Conservation (phyloP, 2,329 filamentous ascomycete genomes). For the Coleophoma crateriformis region DNA sequence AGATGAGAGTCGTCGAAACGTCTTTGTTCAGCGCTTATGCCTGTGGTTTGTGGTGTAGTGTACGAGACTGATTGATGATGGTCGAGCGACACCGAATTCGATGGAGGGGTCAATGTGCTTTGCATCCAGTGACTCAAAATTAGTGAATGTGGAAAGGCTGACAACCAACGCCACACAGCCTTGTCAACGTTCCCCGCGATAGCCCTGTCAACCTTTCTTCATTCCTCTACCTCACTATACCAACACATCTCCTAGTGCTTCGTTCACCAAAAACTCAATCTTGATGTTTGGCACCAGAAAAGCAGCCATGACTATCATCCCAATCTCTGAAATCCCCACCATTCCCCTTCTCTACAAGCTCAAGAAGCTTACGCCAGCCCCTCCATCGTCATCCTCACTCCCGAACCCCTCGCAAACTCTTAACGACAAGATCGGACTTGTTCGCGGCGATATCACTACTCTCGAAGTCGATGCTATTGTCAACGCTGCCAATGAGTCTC, state of each 20-base stretch:
- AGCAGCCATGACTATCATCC: slow-evolving; percentile 19
- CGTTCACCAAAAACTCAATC: neutral
- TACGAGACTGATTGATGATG: too few relatives aligned
- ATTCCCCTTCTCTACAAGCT: slow-evolving; percentile 23
- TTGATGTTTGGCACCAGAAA: slow-evolving; percentile 14
- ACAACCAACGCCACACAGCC: too few relatives aligned
- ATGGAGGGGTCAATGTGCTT: too few relatives aligned
- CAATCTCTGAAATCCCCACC: slow-evolving; percentile 23
- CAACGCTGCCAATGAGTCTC: slow-evolving; percentile 78
- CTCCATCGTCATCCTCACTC: slow-evolving; percentile 9
- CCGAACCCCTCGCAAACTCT: slow-evolving; percentile 42
- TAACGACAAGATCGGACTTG: slow-evolving; percentile 67
- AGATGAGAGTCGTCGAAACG: too few relatives aligned
- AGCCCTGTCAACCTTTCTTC: neutral
- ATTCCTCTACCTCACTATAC: neutral
- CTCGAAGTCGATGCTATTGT: slow-evolving; percentile 79
- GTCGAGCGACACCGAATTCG: too few relatives aligned
- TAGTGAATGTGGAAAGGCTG: too few relatives aligned
- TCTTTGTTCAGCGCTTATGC: too few relatives aligned
- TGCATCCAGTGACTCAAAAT: neutral
- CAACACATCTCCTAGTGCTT: neutral
- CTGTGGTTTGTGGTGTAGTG: too few relatives aligned
- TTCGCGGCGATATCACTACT: slow-evolving; percentile 76
- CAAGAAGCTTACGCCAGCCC: slow-evolving; percentile 20
- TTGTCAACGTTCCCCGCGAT: too few relatives aligned